Evolutionary conservation across 768 basidiomycete species (phyloP).

Genomic region (Obba rivulosa): DNA sequence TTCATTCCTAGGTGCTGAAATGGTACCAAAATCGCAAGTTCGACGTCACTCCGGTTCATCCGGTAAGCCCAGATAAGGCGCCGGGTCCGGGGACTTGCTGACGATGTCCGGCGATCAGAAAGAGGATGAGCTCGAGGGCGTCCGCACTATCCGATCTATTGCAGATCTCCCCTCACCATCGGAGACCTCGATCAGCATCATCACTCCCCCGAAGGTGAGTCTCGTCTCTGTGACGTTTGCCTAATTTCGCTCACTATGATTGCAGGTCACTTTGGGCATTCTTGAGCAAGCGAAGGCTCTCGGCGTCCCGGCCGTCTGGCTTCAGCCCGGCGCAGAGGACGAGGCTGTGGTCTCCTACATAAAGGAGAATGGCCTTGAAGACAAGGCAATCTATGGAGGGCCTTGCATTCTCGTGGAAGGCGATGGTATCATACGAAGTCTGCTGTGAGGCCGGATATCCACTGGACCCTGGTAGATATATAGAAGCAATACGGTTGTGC

Average conservation of each 20-base stretch:
- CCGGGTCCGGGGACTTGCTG: background rate
- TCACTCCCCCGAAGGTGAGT: constrained; percentile 68
- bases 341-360: constrained; percentile 58
- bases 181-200: constrained; percentile 70
- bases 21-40: constrained; percentile 66
- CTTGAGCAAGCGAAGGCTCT: constrained; percentile 64
- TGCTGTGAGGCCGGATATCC: constrained; percentile 5
- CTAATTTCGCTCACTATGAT: background rate
- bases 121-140: constrained; percentile 63
- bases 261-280: constrained; percentile 63
- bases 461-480: no score
- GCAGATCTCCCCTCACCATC: constrained; percentile 52
- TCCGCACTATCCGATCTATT: constrained; percentile 50
- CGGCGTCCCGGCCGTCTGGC: constrained; percentile 76
- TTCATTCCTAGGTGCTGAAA: constrained; percentile 51
- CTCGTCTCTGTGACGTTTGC: background rate
- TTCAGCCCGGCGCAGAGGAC: constrained; percentile 86
- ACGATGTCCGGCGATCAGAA: constrained; percentile 38
- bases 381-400: constrained; percentile 74
- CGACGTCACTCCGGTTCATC: constrained; percentile 70
- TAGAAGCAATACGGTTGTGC: no score
- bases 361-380: constrained; percentile 54
- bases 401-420: constrained; percentile 81
- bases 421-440: constrained; percentile 39
- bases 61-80: constrained; percentile 40